phyloP scores from a whole-genome alignment of 1,284 basidiomycete genomes.

The Lentinula novae-zelandiae region DNA sequence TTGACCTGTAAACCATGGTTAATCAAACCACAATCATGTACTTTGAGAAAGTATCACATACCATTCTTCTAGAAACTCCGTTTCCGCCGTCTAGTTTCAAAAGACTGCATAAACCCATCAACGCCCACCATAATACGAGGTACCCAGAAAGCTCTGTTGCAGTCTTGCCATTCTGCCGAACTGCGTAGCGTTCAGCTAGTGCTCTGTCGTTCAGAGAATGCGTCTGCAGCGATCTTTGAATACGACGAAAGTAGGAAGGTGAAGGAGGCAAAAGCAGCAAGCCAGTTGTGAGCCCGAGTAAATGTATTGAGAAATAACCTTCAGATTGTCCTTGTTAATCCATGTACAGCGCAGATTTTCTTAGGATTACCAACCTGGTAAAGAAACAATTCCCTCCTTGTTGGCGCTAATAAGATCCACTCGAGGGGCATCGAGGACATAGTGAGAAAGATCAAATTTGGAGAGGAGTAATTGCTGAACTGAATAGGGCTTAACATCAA shows the following conservation, averaged over 20 bases:
- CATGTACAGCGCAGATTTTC: not conserved
- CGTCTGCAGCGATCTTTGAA: conserved; percentile 26
- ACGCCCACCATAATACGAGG: conserved; percentile 73
- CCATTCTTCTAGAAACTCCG: conserved; percentile 76
- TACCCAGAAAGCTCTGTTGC: conserved; percentile 78
- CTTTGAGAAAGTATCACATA: conserved; percentile 31
- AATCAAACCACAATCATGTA: not conserved
- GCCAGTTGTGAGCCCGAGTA: conserved; percentile 82
- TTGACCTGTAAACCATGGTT: conserved; percentile 60
- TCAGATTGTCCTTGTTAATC: conserved; percentile 4
- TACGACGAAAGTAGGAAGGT: conserved; percentile 66
- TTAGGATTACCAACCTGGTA: conserved; percentile 52
- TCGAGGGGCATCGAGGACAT: conserved; percentile 64
- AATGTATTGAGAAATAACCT: conserved; percentile 91
- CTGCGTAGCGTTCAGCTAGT: conserved; percentile 15
- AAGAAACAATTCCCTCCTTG: conserved; percentile 87
- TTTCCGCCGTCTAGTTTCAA: conserved; percentile 32
- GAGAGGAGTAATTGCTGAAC: conserved; percentile 71
- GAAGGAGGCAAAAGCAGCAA: conserved; percentile 78
- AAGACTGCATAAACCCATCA: conserved; percentile 42
- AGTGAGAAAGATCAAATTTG: conserved; percentile 51
- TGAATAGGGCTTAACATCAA: conserved; percentile 24
- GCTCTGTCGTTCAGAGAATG: not conserved
- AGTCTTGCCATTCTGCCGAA: conserved; percentile 64
- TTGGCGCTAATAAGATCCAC: conserved; percentile 72